Percentiles rank a stretch among this genome's conserved stretches.
Evolutionary conservation across 2,329 filamentous ascomycete species (phyloP).

Genomic region (Clathrospora elynae): DNA sequence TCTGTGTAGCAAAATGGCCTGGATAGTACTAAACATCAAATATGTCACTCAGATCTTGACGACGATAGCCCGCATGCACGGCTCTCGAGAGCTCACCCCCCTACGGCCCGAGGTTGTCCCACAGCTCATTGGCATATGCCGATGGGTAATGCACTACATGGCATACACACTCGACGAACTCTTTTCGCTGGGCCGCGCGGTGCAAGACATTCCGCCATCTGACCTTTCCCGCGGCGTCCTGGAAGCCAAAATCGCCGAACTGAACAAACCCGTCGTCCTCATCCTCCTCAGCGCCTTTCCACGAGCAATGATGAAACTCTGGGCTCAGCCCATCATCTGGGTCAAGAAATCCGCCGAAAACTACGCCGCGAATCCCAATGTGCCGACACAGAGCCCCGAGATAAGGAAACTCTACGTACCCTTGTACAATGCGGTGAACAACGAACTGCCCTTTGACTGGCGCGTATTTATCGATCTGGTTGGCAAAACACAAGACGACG

Average conservation of each 20-base stretch:
- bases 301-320: conserved; percentile 46
- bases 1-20: conserved; percentile 74
- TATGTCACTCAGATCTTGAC: conserved; percentile 68
- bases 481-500: conserved; percentile 67
- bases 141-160: conserved; percentile 74
- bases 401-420: conserved; percentile 54
- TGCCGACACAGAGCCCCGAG: conserved; percentile 50
- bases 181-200: conserved; percentile 32
- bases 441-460: conserved; percentile 52
- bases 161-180: conserved; percentile 62
- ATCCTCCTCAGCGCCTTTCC: conserved; percentile 45
- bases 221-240: conserved; percentile 47
- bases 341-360: conserved; percentile 33
- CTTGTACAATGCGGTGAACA: conserved; percentile 36
- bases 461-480: conserved; percentile 55
- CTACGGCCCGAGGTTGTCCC: conserved; percentile 45
- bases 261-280: conserved; percentile 44
- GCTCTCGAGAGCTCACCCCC: conserved; percentile 56
- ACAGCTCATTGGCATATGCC: conserved; percentile 67
- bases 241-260: conserved; percentile 31
- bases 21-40: conserved; percentile 74
- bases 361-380: conserved; percentile 40
- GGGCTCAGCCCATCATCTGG: conserved; percentile 41
- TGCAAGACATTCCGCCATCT: conserved; percentile 28
- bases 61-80: conserved; percentile 55